Conservation (phyloP, 176 grass and related monocot species). For the Avena sativa region DNA sequence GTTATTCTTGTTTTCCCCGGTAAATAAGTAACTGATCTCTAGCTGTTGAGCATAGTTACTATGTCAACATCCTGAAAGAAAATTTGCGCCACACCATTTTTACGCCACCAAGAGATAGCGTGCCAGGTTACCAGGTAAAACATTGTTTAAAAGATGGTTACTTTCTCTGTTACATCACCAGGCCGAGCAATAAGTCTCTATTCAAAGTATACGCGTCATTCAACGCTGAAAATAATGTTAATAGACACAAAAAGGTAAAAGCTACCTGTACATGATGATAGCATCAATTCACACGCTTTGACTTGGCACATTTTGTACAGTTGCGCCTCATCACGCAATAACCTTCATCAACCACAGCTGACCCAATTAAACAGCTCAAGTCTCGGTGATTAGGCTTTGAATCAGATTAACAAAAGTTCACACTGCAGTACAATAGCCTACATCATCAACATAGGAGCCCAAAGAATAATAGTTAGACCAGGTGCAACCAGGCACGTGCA, state of each 20-base stretch:
- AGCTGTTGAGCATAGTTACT: not conserved
- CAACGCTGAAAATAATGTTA: not conserved
- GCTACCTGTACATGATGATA: constrained; percentile 5
- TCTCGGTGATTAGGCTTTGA: not conserved
- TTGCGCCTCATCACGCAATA: not conserved
- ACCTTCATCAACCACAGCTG: not conserved
- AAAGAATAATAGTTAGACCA: not conserved
- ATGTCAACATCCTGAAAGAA: not conserved
- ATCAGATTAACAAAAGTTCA: not conserved
- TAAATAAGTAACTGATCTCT: not conserved
- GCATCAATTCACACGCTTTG: not conserved
- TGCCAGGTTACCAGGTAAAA: not conserved
- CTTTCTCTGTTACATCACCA: not conserved
- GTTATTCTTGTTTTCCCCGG: too few species aligned
- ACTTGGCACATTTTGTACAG: not conserved
- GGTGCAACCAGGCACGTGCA: constrained; percentile 21
- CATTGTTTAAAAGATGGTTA: not conserved
- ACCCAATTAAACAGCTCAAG: not conserved
- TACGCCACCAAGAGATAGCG: not conserved
- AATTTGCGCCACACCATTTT: not conserved
- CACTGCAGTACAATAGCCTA: not conserved
- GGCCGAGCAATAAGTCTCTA: not conserved
- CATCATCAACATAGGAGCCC: not conserved
- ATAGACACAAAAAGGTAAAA: not conserved
- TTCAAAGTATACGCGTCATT: constrained; percentile 23